Evolutionary conservation across 2,329 filamentous ascomycete genomes (phyloP).

Genomic region (Annulohypoxylon truncatum): DNA sequence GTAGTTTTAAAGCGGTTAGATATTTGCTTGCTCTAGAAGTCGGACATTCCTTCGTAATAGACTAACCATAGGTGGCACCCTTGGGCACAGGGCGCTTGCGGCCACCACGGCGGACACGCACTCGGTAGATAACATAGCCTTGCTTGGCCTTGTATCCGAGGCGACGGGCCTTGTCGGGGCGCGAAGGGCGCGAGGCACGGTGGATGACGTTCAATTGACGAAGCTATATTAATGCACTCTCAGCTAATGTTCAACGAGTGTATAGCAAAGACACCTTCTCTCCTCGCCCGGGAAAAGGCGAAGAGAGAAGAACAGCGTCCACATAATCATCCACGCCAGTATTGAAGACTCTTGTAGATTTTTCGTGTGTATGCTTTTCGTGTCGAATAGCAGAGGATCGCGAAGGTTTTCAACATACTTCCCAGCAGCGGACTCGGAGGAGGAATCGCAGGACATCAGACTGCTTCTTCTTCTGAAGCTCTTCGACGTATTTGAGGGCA

Average conservation of each 20-base stretch:
- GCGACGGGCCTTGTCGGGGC: constrained; percentile 99
- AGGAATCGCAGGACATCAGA: constrained; percentile 99
- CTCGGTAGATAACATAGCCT: constrained; percentile 99
- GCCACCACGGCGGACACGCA: constrained; percentile 97
- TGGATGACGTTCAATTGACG: constrained; percentile 99
- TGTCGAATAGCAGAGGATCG: constrained; percentile 48
- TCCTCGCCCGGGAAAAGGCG: constrained; percentile 9
- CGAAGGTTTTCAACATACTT: constrained; percentile 76
- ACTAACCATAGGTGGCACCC: constrained; percentile 98
- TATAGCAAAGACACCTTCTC: constrained; percentile 78
- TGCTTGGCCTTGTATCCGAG: constrained; percentile 99
- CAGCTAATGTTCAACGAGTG: constrained; percentile 99
- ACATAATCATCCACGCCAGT: constrained; percentile 51
- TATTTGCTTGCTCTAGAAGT: background rate
- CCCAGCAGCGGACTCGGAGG: constrained; percentile 99
- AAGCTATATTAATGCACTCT: constrained; percentile 99
- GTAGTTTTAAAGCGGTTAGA: constrained; percentile 45
- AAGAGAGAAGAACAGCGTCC: constrained; percentile 51
- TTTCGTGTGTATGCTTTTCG: constrained; percentile 46
- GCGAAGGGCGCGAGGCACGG: constrained; percentile 96
- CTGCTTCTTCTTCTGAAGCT: constrained; percentile 99
- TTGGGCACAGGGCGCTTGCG: constrained; percentile 96
- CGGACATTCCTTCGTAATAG: constrained; percentile 10
- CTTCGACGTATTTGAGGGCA: constrained; percentile 99
- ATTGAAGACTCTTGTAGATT: constrained; percentile 46